phyloP scores from a whole-genome alignment of 139 green algal species.

The Mychonastes homosphaera region DNA sequence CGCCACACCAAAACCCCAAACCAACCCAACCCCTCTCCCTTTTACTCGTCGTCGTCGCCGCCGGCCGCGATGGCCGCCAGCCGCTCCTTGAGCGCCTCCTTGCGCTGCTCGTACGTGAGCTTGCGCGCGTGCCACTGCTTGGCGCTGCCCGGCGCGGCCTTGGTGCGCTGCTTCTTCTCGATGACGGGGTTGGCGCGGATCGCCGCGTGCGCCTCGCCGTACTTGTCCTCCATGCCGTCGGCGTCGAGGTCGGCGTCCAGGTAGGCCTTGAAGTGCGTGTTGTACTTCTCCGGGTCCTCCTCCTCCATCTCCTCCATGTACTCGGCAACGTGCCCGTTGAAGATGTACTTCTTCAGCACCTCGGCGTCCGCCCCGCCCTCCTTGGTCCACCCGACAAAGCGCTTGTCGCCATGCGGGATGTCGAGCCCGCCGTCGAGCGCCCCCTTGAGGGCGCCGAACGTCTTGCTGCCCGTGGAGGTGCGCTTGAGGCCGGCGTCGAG shows the following conservation, averaged over 20 bases:
- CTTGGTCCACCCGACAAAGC: constrained; percentile 93
- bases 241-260: constrained; percentile 72
- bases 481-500: constrained; percentile 95
- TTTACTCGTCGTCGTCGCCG: constrained; percentile 46
- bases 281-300: constrained; percentile 95
- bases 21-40: too few relatives aligned
- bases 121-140: constrained; percentile 73
- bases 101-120: constrained; percentile 92
- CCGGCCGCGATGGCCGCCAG: constrained; percentile 47
- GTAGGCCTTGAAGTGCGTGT: constrained; percentile 79
- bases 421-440: constrained; percentile 92
- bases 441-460: constrained; percentile 85
- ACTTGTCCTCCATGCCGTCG: constrained; percentile 85
- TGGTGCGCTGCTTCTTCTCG: constrained; percentile 60
- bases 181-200: constrained; percentile 79
- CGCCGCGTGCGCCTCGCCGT: constrained; percentile 71
- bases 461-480: constrained; percentile 90
- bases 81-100: constrained; percentile 86
- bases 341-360: constrained; percentile 84
- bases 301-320: constrained; percentile 97
- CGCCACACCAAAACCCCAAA: too few relatives aligned
- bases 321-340: constrained; percentile 87
- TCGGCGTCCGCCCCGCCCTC: constrained; percentile 74
- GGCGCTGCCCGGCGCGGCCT: constrained; percentile 53
- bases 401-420: constrained; percentile 98